Base-by-base conservation (phyloP, 2,329 filamentous ascomycete species). In the Akanthomyces muscarius region DNA sequence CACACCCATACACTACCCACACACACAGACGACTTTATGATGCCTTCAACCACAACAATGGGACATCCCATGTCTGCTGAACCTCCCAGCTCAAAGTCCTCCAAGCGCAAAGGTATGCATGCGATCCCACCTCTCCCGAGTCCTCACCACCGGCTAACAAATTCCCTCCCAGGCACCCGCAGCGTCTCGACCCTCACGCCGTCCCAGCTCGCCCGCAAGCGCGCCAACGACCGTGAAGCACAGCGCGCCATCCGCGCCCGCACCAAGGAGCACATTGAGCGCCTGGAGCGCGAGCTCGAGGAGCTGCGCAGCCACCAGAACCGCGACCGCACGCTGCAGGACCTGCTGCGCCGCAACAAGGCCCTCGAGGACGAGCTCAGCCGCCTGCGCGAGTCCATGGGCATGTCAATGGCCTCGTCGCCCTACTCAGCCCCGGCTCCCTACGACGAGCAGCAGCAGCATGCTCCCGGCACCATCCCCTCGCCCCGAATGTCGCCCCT, bases 141-240 rank as follows among this genome's bases (percentile, higher is more conserved):
- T 47, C 57, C 38, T 36, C 41, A 11, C 3, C 23, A 56, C 53
- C 25, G 41, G 38, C 61, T 50, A 45, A 69, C 66, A 66, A n/a
- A 21, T 6, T 33, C 48, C 45, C 50, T 23, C 28, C 42, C 55
- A 82, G 84, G 83, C 54, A 84, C 89, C 64, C 86, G 92, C 68
- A 92, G 90, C 66, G 92, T 96, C 62, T 91, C 92, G 66, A 94
- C 90, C 71, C 82, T 97, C 72, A 96, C 91, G 13, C 90, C 92
- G 6, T 90, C 93, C 65, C 93, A 97, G 76, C 84, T 97, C 64
- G 91, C 89, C 36, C 90, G 92, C 75, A 97, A 97, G 80, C 84
- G 93, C 67, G 91, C 91, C 71, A 97, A 97, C 78, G 92, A 97
- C 74, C 86, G 92, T 65, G 91, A 96, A 76, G 92, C 92, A 48